phyloP scores from a whole-genome alignment of 1,284 basidiomycete genomes.

The Ceraceosorus guamensis region DNA sequence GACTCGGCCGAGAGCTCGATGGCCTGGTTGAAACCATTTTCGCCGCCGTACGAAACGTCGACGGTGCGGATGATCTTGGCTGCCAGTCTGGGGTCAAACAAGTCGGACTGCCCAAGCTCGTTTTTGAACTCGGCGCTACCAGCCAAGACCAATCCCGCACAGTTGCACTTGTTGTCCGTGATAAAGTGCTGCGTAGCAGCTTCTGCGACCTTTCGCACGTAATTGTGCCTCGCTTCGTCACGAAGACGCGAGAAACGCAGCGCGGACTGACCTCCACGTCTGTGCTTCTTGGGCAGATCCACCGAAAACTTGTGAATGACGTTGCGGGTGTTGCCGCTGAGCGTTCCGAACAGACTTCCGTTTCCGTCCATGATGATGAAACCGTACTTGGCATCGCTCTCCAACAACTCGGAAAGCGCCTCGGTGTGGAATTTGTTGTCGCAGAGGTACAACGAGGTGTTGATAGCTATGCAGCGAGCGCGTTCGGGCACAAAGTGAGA shows the following conservation, averaged over 20 bases:
- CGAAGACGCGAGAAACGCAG: constrained; percentile 99
- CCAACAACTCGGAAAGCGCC: constrained; percentile 88
- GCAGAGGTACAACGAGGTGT: constrained; percentile 89
- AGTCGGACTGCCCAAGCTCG: constrained; percentile 88
- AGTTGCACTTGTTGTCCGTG: constrained; percentile 96
- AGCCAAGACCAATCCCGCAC: constrained; percentile 90
- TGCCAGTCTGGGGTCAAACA: constrained; percentile 79
- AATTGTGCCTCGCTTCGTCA: constrained; percentile 99
- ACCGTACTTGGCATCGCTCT: constrained; percentile 94
- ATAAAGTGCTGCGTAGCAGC: constrained; percentile 96
- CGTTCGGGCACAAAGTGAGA: no score
- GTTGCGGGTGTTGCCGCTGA: constrained; percentile 94
- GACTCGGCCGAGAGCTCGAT: constrained; percentile 95
- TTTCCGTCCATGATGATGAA: constrained; percentile 99
- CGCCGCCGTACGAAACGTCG: constrained; percentile 96
- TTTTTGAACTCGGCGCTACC: constrained; percentile 99
- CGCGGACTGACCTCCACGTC: constrained; percentile 97
- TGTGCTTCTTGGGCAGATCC: constrained; percentile 97
- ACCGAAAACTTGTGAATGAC: constrained; percentile 97
- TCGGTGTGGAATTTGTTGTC: constrained; percentile 99
- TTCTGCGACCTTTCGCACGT: constrained; percentile 97
- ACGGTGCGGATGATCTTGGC: constrained; percentile 66
- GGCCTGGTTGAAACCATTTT: constrained; percentile 98
- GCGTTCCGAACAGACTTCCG: constrained; percentile 88
- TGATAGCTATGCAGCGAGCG: constrained; percentile 59